Evolutionary conservation across 441 rosid genomes (phyloP).

Genomic region (Croton setiger): DNA sequence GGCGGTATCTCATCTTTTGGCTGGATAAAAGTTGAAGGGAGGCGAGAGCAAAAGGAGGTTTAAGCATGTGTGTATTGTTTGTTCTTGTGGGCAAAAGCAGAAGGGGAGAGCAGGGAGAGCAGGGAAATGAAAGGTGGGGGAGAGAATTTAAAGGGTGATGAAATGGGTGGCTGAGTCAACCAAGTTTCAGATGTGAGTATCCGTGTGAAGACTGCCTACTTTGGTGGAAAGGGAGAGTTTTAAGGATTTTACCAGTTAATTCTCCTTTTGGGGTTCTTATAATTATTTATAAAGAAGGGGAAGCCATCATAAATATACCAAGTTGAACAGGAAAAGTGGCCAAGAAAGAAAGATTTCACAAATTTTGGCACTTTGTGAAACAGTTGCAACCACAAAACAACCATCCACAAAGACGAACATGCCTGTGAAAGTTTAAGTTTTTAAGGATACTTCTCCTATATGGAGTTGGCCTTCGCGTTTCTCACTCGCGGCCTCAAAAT

Average conservation of each 20-base stretch:
- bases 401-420: slow-evolving; percentile 48
- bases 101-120: slow-evolving; percentile 33
- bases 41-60: slow-evolving; percentile 22
- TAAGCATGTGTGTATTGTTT: slow-evolving; percentile 27
- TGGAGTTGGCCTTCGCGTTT: slow-evolving; percentile 20
- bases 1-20: slow-evolving; percentile 40
- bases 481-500: slow-evolving; percentile 26
- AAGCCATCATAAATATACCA: slow-evolving; percentile 58
- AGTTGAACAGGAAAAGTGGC: slow-evolving; percentile 41
- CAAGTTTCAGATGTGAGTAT: slow-evolving; percentile 45
- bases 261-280: slow-evolving; percentile 34
- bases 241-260: slow-evolving; percentile 34
- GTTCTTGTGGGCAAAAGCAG: slow-evolving; percentile 20
- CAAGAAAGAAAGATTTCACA: slow-evolving; percentile 69
- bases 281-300: slow-evolving; percentile 23
- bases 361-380: slow-evolving; percentile 67
- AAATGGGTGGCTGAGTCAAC: slow-evolving; percentile 58
- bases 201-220: slow-evolving; percentile 69
- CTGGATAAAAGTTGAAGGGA: slow-evolving; percentile 23
- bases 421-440: slow-evolving; percentile 30
- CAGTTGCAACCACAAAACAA: slow-evolving; percentile 62
- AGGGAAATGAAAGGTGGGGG: slow-evolving; percentile 36
- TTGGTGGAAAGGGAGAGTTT: slow-evolving; percentile 53
- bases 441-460: slow-evolving; percentile 43
- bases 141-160: slow-evolving; percentile 45